Evolutionary conservation across 805 yeast genomes (phyloP).

Genomic region (Dipodascopsis tothii): DNA sequence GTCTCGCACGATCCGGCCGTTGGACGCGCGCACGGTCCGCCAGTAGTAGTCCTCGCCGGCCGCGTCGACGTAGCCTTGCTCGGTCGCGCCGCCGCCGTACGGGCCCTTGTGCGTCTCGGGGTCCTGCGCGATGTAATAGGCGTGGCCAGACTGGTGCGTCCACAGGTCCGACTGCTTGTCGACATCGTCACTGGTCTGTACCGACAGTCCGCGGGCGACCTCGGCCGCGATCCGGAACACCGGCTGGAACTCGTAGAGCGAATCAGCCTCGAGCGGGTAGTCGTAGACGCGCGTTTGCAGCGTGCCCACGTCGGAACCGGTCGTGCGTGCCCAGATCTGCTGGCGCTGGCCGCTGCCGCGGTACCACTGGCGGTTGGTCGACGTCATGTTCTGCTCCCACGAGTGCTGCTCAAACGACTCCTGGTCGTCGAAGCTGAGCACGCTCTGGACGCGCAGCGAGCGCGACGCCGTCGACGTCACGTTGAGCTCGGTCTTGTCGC

Average conservation of each 20-base stretch:
- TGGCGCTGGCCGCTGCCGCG: slow-evolving; percentile 9
- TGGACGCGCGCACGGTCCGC: slow-evolving; percentile 18
- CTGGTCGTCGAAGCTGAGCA: slow-evolving; percentile 4
- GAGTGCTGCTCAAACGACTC: background rate
- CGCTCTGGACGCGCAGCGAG: background rate
- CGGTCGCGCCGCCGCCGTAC: slow-evolving; percentile 19
- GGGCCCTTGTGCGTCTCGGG: slow-evolving; percentile 14
- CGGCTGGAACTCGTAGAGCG: slow-evolving; percentile 12
- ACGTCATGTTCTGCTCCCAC: slow-evolving; percentile 1
- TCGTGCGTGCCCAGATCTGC: slow-evolving; percentile 6
- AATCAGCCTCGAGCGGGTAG: slow-evolving; percentile 13
- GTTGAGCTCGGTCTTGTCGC: slow-evolving; percentile 6
- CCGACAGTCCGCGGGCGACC: slow-evolving; percentile 6
- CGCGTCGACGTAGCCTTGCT: slow-evolving; percentile 9
- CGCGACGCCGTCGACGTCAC: slow-evolving; percentile 14
- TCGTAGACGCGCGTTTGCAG: slow-evolving; percentile 1
- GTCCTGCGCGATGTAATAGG: slow-evolving; percentile 15
- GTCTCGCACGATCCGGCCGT: slow-evolving; percentile 17
- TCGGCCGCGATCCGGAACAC: slow-evolving; percentile 11
- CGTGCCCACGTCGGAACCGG: background rate
- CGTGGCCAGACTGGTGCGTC: slow-evolving; percentile 18
- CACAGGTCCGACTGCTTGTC: slow-evolving; percentile 5
- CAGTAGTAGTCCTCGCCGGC: slow-evolving; percentile 9
- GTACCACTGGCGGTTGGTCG: slow-evolving; percentile 7
- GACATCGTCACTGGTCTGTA: background rate